Evolutionary conservation across 2,329 filamentous ascomycete genomes (phyloP), one percentile per base, ranked within the genome.

Genomic region (Penicillium sp.): DNA sequence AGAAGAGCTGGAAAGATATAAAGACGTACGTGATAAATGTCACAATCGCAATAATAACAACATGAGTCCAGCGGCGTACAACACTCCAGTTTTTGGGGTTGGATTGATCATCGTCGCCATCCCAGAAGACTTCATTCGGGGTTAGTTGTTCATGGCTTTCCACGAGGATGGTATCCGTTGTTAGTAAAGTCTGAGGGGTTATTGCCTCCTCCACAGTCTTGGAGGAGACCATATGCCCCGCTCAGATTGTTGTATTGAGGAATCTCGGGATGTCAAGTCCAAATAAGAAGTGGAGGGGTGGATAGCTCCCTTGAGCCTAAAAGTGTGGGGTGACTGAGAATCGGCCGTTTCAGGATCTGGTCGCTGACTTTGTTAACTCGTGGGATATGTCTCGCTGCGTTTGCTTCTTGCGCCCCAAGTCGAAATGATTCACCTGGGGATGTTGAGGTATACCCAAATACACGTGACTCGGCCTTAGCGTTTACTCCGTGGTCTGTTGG

Each of bases 41-140:
- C 17, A 50, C 13, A 50, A 50, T 28, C 8, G 47, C 33, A 2
- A 50, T 50, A 3, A 50, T 50, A 28, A 35, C 47, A 33, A 50
- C 30, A n/a, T 50, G 47, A 9, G 47, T 35, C 47, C 47, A 50
- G 13, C 47, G 47, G 9, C 17, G 28, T 19, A 33, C 28, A 19
- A 50, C 28, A 28, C 28, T 50, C 47, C 47, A 50, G 28, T 50
- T 50, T 8, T 50, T 50, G 28, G 47, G 47, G 35, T 50, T 50
- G 33, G 28, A 12, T 50, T 8, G 28, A 19, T 50, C 47, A n/a
- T 50, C 47, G 47, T 33, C 28, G 3, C 47, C 9, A 13, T 50
- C 47, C 47, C 47, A 50, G 24, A 50, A 50, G 15, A 50, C 28
- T 19, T 50, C n/a, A 10, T 50, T 50, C 19, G 28, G 28, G n/a